These are phyloP conservation scores for Russula brevipes DNA, from an alignment of 768 basidiomycete genomes.

Conservation along the genomic window DNA sequence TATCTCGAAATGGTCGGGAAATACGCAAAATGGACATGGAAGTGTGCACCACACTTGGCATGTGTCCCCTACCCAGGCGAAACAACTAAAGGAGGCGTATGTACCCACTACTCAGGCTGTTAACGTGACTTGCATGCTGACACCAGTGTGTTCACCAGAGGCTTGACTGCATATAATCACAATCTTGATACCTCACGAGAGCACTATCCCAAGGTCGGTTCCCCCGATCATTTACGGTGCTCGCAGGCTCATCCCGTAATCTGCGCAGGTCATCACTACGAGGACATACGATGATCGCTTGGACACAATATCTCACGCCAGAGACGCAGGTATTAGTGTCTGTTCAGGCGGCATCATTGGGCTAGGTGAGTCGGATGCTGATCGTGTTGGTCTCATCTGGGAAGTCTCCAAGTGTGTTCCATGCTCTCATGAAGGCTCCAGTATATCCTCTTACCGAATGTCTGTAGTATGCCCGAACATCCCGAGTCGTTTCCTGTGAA, in stretches of 20 bases:
- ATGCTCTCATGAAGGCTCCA: constrained; percentile 18
- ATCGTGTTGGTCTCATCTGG: constrained; percentile 90
- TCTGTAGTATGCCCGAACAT: constrained; percentile 79
- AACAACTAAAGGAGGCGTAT: constrained; percentile 87
- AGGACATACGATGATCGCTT: constrained; percentile 91
- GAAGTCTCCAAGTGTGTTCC: constrained; percentile 79
- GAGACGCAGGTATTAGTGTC: constrained; percentile 93
- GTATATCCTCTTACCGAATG: constrained; percentile 1
- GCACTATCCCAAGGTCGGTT: constrained; percentile 80
- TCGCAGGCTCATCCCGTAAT: constrained; percentile 2
- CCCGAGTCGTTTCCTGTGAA: constrained; percentile 99
- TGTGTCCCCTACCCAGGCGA: constrained; percentile 93
- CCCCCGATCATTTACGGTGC: constrained; percentile 6
- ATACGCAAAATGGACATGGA: constrained; percentile 98
- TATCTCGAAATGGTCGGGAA: constrained; percentile 90
- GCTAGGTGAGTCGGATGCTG: constrained; percentile 83
- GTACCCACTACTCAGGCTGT: constrained; percentile 27
- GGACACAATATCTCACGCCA: constrained; percentile 83
- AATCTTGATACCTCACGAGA: constrained; percentile 98
- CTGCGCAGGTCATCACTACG: constrained; percentile 77
- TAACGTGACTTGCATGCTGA: not conserved
- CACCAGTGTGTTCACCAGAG: constrained; percentile 40
- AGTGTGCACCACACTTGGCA: constrained; percentile 97
- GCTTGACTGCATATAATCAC: constrained; percentile 96
- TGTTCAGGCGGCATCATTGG: constrained; percentile 97